These are phyloP conservation scores for Chamaecrista fasciculata DNA, from an alignment of 306 rosid species.

Conservation along the genomic window DNA sequence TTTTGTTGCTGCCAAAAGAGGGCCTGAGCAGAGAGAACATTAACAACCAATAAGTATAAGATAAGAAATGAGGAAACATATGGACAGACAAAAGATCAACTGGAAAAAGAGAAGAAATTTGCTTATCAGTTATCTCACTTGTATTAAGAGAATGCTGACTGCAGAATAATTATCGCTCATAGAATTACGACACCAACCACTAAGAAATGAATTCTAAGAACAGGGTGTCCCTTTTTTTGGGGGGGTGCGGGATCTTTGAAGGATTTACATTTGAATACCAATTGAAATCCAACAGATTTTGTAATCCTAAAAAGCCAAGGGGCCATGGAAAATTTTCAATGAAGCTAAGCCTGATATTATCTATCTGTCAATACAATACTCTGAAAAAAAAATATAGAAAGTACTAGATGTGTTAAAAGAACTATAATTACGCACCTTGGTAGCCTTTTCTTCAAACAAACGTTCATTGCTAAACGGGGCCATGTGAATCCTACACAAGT, in stretches of 20 bases:
- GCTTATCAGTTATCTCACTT: too few relatives aligned
- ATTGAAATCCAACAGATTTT: neutral
- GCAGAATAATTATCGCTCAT: neutral
- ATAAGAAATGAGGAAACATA: too few relatives aligned
- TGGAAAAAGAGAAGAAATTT: neutral
- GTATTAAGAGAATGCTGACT: too few relatives aligned
- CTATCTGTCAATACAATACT: neutral
- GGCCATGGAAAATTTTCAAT: too few relatives aligned
- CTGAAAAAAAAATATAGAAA: neutral
- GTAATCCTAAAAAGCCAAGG: constrained; percentile 4
- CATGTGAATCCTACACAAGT: constrained; percentile 76
- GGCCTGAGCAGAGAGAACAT: constrained; percentile 50
- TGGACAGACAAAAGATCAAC: too few relatives aligned
- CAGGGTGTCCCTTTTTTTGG: too few relatives aligned
- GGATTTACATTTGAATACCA: neutral
- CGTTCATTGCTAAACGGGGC: constrained; percentile 93
- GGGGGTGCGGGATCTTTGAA: too few relatives aligned
- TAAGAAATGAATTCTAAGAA: neutral
- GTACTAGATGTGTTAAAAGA: neutral
- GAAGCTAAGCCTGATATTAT: neutral
- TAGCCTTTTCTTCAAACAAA: constrained; percentile 80
- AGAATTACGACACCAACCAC: constrained; percentile 5
- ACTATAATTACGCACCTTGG: constrained; percentile 54
- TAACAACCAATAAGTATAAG: too few relatives aligned
- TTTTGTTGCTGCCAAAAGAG: constrained; percentile 94